Base-by-base conservation (phyloP, 2,329 filamentous ascomycete species). In the Hypoxylon sp. region DNA sequence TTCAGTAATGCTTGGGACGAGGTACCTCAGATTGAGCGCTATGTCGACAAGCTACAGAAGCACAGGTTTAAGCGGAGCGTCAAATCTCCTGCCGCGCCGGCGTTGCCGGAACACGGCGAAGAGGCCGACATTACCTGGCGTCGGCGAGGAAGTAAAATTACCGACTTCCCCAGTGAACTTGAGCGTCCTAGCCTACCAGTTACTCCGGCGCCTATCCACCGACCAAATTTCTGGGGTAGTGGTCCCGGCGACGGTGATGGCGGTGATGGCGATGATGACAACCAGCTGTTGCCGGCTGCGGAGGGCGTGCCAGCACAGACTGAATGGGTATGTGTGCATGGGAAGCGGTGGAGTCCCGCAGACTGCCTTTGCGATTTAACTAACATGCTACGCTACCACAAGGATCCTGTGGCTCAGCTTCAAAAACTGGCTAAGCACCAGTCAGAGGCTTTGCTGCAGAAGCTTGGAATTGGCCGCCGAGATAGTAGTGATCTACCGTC, bases 1-100 rank as follows among this genome's bases (percentile, higher is more conserved):
- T 87, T 89, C 51, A 88, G 85, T 55, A 99, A 98, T 79, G 94
- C 93, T 15, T 99, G 96, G 96, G 96, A 99, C 75, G 92, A 93
- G 58, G 88, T 97, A 57, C 92, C 93, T 11, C 92, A 93, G 72
- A 99, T 99, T 74, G 90, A 93, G 75, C 88, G 88, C 70, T 99
- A 98, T 77, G 92, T 98, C 60, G 92, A 93, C 70, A 86, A 88
- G 58, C 83, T 97, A 62, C 89, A 92, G 74, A 89, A 90, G 78
- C 86, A 88, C 75, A 82, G 80, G 54, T 81, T 82, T 50, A 73
- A 75, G 44, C 75, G 71, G 47, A 80, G 77, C 67, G 73, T 76
- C 52, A 78, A 79, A 66, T 74, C 71, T 53, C 74, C 74, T 29
- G 75, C 75, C 50, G 68, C 63, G 24, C 70, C 78, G 42, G 69